These are phyloP conservation scores for Gracilariopsis chorda DNA, from an alignment of 23 red algal genomes.

Conservation along the genomic window DNA sequence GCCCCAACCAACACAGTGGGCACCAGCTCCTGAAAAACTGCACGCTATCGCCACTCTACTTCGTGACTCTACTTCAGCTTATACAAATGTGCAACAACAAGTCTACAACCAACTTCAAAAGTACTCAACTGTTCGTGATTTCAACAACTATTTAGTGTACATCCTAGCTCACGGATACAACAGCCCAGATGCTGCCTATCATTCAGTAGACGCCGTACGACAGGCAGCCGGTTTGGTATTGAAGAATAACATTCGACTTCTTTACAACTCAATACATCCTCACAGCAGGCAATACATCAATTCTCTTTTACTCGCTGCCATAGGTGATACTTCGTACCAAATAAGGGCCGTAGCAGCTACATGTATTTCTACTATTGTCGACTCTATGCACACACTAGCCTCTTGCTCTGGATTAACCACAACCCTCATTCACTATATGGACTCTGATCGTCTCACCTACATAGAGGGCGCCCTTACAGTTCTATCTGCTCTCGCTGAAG, in stretches of 20 bases:
- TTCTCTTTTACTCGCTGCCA: slow-evolving; percentile 56
- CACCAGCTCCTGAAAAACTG: slow-evolving; percentile 31
- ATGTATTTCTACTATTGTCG: slow-evolving; percentile 69
- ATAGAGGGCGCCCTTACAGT: slow-evolving; percentile 73
- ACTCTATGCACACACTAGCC: slow-evolving; percentile 15
- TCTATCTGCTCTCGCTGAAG: slow-evolving; percentile 75
- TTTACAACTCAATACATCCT: slow-evolving; percentile 62
- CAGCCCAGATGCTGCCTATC: background rate
- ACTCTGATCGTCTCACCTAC: slow-evolving; percentile 34
- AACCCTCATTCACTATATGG: slow-evolving; percentile 50
- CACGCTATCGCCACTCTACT: slow-evolving; percentile 35
- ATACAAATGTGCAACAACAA: slow-evolving; percentile 42
- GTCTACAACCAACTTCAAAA: slow-evolving; percentile 65
- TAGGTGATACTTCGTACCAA: slow-evolving; percentile 60
- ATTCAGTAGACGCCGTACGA: slow-evolving; percentile 43
- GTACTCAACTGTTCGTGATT: slow-evolving; percentile 63
- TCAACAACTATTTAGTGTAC: slow-evolving; percentile 87
- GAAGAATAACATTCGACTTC: slow-evolving; percentile 74
- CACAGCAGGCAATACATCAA: slow-evolving; percentile 64
- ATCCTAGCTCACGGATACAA: slow-evolving; percentile 50
- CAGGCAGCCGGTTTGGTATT: slow-evolving; percentile 85
- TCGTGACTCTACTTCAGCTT: slow-evolving; percentile 38
- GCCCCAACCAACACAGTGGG: slow-evolving; percentile 24
- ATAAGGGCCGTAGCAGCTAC: slow-evolving; percentile 65
- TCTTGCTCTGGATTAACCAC: slow-evolving; percentile 55